Percentiles rank a stretch among this genome's conserved stretches.
These are phyloP conservation scores for Glycine latifolia DNA, from an alignment of 306 rosid species.

Conservation along the genomic window DNA sequence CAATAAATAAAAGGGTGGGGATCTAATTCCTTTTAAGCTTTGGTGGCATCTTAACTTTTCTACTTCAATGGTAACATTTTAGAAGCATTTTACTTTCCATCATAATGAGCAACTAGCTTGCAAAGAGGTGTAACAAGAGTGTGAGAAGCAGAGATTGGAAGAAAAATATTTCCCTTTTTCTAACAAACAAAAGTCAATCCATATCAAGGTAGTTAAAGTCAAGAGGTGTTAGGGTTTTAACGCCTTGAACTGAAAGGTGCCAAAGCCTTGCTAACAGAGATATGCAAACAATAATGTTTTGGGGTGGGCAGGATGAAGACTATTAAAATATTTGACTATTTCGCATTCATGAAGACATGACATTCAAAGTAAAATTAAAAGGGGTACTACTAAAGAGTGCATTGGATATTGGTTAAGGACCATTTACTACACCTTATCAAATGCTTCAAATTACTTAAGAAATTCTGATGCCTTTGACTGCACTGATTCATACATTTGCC, in stretches of 20 bases:
- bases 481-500: neutral
- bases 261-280: constrained; percentile 12
- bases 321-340: neutral
- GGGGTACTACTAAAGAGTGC: neutral
- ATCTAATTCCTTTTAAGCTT: constrained; percentile 24
- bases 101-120: constrained; percentile 3
- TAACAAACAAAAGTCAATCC: neutral
- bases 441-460: neutral
- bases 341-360: neutral
- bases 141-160: constrained; percentile 2
- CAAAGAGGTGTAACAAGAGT: constrained; percentile 15
- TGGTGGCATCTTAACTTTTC: constrained; percentile 34
- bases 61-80: constrained; percentile 18
- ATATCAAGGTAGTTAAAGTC: constrained; percentile 33
- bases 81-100: constrained; percentile 39
- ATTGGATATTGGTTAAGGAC: neutral
- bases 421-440: neutral
- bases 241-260: neutral
- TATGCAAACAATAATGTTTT: too few species aligned
- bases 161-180: constrained; percentile 20
- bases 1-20: constrained; percentile 30
- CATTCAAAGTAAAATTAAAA: constrained; percentile 25
- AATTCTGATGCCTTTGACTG: constrained; percentile 8
- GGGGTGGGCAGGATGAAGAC: neutral
- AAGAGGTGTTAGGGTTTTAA: constrained; percentile 7